Evolutionary conservation across 2,329 filamentous ascomycete genomes (phyloP).

Genomic region (Aspergillus vadensis): DNA sequence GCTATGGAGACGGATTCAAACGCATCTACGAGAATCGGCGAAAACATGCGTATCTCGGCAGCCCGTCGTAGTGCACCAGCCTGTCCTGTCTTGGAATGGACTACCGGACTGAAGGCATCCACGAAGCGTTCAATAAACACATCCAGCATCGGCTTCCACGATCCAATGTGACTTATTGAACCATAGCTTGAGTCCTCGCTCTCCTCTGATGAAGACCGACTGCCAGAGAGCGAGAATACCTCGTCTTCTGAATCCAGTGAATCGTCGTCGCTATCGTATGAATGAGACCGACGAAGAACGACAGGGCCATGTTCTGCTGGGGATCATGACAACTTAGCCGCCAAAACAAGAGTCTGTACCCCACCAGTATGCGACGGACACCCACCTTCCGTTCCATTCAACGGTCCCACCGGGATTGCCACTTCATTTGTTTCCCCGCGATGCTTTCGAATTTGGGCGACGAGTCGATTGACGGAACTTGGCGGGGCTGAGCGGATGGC

Average conservation of each 20-base stretch:
- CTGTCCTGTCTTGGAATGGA: slow-evolving; percentile 36
- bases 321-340: not conserved
- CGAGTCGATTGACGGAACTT: slow-evolving; percentile 33
- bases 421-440: slow-evolving; percentile 23
- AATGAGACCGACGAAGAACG: not conserved
- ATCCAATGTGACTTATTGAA: slow-evolving; percentile 26
- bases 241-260: slow-evolving; percentile 18
- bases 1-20: slow-evolving; percentile 43
- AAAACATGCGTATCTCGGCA: slow-evolving; percentile 44
- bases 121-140: slow-evolving; percentile 43
- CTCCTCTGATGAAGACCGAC: slow-evolving; percentile 22
- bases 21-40: slow-evolving; percentile 39
- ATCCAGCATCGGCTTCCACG: slow-evolving; percentile 33
- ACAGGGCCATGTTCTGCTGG: not conserved
- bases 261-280: slow-evolving; percentile 14
- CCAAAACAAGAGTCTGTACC: not conserved
- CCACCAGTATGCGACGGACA: not conserved
- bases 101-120: slow-evolving; percentile 43
- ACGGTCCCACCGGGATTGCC: slow-evolving; percentile 23
- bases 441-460: slow-evolving; percentile 32
- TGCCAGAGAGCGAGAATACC: slow-evolving; percentile 1
- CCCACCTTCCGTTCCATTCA: slow-evolving; percentile 31
- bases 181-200: slow-evolving; percentile 28
- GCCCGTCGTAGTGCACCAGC: slow-evolving; percentile 41
- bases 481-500: slow-evolving; percentile 38